phyloP scores from a whole-genome alignment of 2,329 filamentous ascomycete genomes.

The Diaporthe australafricana region DNA sequence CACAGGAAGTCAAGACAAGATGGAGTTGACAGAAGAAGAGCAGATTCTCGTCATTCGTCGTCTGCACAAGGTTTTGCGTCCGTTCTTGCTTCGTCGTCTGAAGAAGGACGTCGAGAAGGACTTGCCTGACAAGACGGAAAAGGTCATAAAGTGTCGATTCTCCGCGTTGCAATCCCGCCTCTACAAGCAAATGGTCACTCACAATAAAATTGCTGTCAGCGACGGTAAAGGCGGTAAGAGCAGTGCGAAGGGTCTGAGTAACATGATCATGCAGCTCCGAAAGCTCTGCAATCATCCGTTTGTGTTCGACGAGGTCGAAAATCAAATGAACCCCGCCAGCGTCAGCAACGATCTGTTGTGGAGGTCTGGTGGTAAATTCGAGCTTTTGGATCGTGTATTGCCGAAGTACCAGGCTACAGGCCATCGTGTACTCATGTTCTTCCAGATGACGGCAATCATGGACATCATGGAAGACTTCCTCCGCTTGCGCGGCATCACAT shows the following conservation, averaged over 20 bases:
- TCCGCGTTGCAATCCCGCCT: slow-evolving; percentile 92
- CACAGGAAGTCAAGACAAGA: slow-evolving; percentile 97
- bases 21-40: slow-evolving; percentile 99
- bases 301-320: slow-evolving; percentile 97
- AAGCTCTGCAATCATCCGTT: slow-evolving; percentile 99
- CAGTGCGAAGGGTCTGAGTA: slow-evolving; percentile 92
- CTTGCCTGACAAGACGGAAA: slow-evolving; percentile 97
- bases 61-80: slow-evolving; percentile 95
- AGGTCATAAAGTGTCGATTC: slow-evolving; percentile 99
- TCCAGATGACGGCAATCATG: slow-evolving; percentile 99
- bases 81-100: slow-evolving; percentile 96
- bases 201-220: slow-evolving; percentile 94
- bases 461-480: slow-evolving; percentile 99
- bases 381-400: slow-evolving; percentile 89
- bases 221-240: slow-evolving; percentile 97
- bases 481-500: slow-evolving; percentile 83
- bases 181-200: slow-evolving; percentile 96
- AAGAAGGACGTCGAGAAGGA: slow-evolving; percentile 99
- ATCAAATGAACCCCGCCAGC: slow-evolving; percentile 93
- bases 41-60: slow-evolving; percentile 97
- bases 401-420: slow-evolving; percentile 93
- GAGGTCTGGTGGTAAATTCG: slow-evolving; percentile 97
- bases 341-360: slow-evolving; percentile 93
- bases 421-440: slow-evolving; percentile 99
- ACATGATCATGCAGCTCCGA: slow-evolving; percentile 99